Base-by-base conservation (phyloP, 495 filamentous ascomycete genomes). In the Clohesyomyces aquaticus region DNA sequence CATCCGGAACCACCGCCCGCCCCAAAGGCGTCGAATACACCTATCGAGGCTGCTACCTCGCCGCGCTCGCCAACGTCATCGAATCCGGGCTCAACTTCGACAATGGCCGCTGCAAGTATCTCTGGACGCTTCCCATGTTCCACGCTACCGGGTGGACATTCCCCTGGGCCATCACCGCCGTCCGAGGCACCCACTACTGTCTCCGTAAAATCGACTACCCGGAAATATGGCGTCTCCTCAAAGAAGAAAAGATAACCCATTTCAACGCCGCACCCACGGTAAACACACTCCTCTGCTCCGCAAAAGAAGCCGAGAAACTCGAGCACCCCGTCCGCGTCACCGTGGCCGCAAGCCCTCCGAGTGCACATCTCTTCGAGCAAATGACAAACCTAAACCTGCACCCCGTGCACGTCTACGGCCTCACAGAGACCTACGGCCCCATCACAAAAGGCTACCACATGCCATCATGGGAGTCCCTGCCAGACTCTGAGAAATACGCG, bases 221-320 rank as follows among this genome's bases (percentile, higher is more conserved):
- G 0, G 80, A 91, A 57, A 96, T 98, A 60, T 98, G 94, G 94
- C 78, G 80, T 38, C 74, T 98, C 8, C 79, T 98, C 23, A 93
- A 91, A 70, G 79, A 89, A 38, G 90, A 96, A 71, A 77, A 82
- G 12, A 87, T 98, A 58, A 98, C 91, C 4, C 94, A 98, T 76
- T 98, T 93, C 81, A 93, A 91, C 71, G 94, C 94, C 4, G 94
- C 94, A 4, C 94, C 94, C 14, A 98, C 94, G 2, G 94, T 98
- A 47, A 97, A 97, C 75, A 98, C 92, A 0, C 77, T 98, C 1
- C 84, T 98, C 8, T 97, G 94, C 75, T 86, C 86, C 29, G 81
- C 87, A 0, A 76, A 82, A 41, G 84, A 90, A 68, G 94, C 94
- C 2, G 83, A 82, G 61, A 77, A 65, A 50, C 79, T 98, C 3